phyloP scores from a whole-genome alignment of 2,329 filamentous ascomycete species.

The Zymoseptoria pseudotritici region DNA sequence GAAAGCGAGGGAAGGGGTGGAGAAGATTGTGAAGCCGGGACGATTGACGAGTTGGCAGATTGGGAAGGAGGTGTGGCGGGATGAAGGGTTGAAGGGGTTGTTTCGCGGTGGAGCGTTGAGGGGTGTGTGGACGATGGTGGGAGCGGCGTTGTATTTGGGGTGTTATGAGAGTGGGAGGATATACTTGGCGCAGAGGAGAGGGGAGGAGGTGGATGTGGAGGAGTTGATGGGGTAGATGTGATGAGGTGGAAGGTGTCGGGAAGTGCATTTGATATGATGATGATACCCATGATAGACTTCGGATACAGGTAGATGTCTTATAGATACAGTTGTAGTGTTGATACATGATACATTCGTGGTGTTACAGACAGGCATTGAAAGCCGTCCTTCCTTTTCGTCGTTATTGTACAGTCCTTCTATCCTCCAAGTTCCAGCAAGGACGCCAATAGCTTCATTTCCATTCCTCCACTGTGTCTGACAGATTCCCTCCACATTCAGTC shows the following conservation, averaged over 20 bases:
- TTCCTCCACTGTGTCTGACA: neutral
- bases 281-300: neutral
- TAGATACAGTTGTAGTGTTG: neutral
- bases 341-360: neutral
- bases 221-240: slow-evolving; percentile 7
- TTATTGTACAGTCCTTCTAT: neutral
- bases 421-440: neutral
- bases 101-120: slow-evolving; percentile 71
- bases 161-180: slow-evolving; percentile 74
- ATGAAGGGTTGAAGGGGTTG: slow-evolving; percentile 64
- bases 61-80: slow-evolving; percentile 55
- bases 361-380: neutral
- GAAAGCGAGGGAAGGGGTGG: slow-evolving; percentile 22
- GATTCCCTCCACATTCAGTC: neutral
- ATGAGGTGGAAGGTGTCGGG: neutral
- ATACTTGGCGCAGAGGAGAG: slow-evolving; percentile 39
- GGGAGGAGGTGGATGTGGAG: slow-evolving; percentile 33
- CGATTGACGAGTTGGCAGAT: slow-evolving; percentile 48
- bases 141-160: slow-evolving; percentile 76
- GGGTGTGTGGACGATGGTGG: slow-evolving; percentile 72
- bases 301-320: neutral
- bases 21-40: slow-evolving; percentile 24
- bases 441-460: neutral
- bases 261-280: neutral
- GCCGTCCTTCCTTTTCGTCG: neutral